A percentile compares a stretch with the other conserved stretches of the same genome.
These are phyloP conservation scores for Globisporangium cystogenes DNA, from an alignment of 352 stramenopile species.

Conservation along the genomic window DNA sequence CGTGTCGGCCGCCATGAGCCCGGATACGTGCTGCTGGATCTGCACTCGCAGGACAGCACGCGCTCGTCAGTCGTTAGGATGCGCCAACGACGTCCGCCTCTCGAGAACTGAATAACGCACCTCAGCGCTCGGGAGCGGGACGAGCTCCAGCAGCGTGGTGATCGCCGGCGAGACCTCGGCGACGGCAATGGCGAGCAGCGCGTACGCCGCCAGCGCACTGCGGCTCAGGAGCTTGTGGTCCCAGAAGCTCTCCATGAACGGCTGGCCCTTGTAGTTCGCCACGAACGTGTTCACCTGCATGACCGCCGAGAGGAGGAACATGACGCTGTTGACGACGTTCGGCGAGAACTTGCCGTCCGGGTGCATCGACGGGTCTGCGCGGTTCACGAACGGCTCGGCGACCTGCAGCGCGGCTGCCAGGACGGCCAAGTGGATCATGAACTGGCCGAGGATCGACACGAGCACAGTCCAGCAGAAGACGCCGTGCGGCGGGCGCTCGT, in stretches of 20 bases:
- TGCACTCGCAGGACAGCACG: constrained; percentile 13
- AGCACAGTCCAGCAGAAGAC: constrained; percentile 88
- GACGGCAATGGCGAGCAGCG: constrained; percentile 18
- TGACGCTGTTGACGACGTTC: constrained; percentile 93
- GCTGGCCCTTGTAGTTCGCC: constrained; percentile 41
- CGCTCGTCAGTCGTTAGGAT: constrained; percentile 3
- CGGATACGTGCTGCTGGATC: constrained; percentile 35
- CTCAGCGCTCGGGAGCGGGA: constrained; percentile 27
- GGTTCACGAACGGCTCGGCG: constrained; percentile 60
- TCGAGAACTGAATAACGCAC: constrained; percentile 21
- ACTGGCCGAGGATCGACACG: constrained; percentile 89
- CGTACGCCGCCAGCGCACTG: constrained; percentile 26
- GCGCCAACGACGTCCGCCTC: no score
- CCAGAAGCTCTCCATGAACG: constrained; percentile 54
- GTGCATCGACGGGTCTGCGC: constrained; percentile 48
- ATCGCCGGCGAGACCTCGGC: constrained; percentile 26
- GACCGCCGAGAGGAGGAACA: constrained; percentile 90
- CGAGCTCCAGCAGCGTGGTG: constrained; percentile 34
- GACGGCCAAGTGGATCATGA: constrained; percentile 84
- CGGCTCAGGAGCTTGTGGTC: constrained; percentile 28
- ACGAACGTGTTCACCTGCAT: constrained; percentile 57
- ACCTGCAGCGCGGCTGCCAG: constrained; percentile 54
- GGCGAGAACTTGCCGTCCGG: constrained; percentile 87
- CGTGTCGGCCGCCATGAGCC: constrained; percentile 51
- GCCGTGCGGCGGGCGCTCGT: constrained; percentile 70